Evolutionary conservation across 495 filamentous ascomycete genomes (phyloP).

Genomic region (Pseudoneurospora amorphoporcata): DNA sequence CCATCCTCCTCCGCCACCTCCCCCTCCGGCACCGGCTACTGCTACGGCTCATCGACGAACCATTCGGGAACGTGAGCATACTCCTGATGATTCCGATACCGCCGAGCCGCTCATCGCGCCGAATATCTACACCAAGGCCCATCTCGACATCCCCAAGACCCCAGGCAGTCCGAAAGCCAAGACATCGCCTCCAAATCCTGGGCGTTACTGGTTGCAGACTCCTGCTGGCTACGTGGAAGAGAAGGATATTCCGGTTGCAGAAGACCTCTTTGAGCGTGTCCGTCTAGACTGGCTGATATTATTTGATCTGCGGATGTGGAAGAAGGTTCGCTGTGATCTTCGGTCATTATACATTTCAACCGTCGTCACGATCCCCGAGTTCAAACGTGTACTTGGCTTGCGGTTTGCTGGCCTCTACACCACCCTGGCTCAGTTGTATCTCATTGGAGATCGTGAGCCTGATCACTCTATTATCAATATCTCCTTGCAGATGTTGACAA

Average conservation of each 20-base stretch:
- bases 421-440: slow-evolving; percentile 82
- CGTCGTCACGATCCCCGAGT: slow-evolving; percentile 85
- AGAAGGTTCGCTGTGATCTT: slow-evolving; percentile 80
- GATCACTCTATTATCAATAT: slow-evolving; percentile 98
- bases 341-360: slow-evolving; percentile 93
- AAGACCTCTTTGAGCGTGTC: slow-evolving; percentile 78
- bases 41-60: slow-evolving; percentile 25
- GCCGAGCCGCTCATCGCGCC: slow-evolving; percentile 47
- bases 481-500: slow-evolving; percentile 91
- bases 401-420: slow-evolving; percentile 92
- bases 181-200: slow-evolving; percentile 36
- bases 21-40: slow-evolving; percentile 40
- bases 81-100: slow-evolving; percentile 50
- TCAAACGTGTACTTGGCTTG: slow-evolving; percentile 91
- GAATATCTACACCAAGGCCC: slow-evolving; percentile 42
- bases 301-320: slow-evolving; percentile 96
- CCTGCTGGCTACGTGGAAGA: slow-evolving; percentile 52
- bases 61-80: slow-evolving; percentile 41
- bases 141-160: slow-evolving; percentile 48
- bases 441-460: slow-evolving; percentile 92
- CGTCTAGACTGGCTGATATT: slow-evolving; percentile 92
- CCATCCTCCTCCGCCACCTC: slow-evolving; percentile 54
- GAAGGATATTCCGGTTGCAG: slow-evolving; percentile 54
- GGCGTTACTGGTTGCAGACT: slow-evolving; percentile 77
- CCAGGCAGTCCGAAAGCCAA: slow-evolving; percentile 31